Base-by-base conservation (phyloP, 2,329 filamentous ascomycete species). In the Diplodia corticola region DNA sequence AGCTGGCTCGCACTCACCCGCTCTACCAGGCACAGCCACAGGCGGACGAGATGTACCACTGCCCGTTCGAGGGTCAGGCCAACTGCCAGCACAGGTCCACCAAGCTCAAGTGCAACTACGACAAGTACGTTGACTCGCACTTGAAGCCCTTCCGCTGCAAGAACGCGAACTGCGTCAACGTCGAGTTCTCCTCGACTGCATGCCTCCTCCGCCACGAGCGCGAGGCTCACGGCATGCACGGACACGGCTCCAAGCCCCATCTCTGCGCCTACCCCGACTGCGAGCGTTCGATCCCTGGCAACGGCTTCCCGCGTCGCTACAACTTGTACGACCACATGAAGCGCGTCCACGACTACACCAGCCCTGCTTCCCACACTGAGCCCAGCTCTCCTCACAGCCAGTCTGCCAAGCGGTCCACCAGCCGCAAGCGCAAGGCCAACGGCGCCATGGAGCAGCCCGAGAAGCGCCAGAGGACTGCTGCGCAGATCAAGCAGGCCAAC, bases 51-150 rank as follows among this genome's bases (percentile, higher is more conserved):
- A 86, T 96, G 67, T 98, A 95, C 82, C 92, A 96, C 81, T 98
- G 94, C 84, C 94, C 94, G 5, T 95, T 90, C 84, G 88, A 90
- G 77, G 90, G 88, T 72, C 81, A 84, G 66, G 81, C 85, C 60
- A 84, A 88, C 74, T 98, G 94, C 86, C 91, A 87, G 79, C 94
- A 97, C 87, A 91, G 91, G 81, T 88, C 93, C 48, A 95, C 96
- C 75, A 95, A 96, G 83, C 91, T 98, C 73, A 97, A 97, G 87
- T 97, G 94, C 88, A 96, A 97, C 81, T 98, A 97, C 77, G 93
- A 97, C 86, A 98, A 98, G 85, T 97, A 95, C 73, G 89, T 98
- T 71, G 94, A 98, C 80, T 97, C 94, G 30, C 94, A 98, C 81
- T 80, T 97, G 75, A 97, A 96, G 86, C 94, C 94, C 17, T 98